These are phyloP conservation scores for Fusarium staphyleae DNA, from an alignment of 2,329 filamentous ascomycete genomes.

Conservation along the genomic window DNA sequence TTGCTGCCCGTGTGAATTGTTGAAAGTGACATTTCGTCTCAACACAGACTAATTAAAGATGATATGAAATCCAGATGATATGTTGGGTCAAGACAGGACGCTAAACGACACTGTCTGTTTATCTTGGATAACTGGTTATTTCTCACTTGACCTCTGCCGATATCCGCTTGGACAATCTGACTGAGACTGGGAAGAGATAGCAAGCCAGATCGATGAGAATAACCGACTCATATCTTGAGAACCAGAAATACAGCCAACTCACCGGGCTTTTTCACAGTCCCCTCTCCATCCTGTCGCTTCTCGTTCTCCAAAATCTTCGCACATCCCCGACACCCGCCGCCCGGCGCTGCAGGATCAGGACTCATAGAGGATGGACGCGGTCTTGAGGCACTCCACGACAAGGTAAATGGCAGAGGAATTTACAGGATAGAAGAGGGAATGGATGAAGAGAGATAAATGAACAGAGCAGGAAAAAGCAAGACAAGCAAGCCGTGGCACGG, in stretches of 20 bases:
- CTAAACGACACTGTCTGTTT: too few relatives aligned
- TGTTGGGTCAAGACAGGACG: too few relatives aligned
- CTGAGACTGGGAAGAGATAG: too few relatives aligned
- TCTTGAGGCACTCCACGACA: not conserved
- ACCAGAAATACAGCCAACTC: slow-evolving; percentile 2
- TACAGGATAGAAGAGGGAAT: not conserved
- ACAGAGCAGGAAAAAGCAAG: not conserved
- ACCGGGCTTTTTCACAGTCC: slow-evolving; percentile 7
- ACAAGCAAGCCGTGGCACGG: slow-evolving; percentile 16
- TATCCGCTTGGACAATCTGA: too few relatives aligned
- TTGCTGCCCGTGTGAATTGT: slow-evolving; percentile 15
- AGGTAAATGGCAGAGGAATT: not conserved
- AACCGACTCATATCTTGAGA: not conserved
- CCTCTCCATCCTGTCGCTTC: slow-evolving; percentile 11
- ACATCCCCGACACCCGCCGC: slow-evolving; percentile 33
- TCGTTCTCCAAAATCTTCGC: slow-evolving; percentile 37
- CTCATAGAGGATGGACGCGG: slow-evolving; percentile 2
- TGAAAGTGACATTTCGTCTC: slow-evolving; percentile 5
- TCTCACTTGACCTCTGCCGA: too few relatives aligned
- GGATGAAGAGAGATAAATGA: not conserved
- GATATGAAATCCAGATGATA: not conserved
- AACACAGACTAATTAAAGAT: not conserved
- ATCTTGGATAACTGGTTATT: too few relatives aligned
- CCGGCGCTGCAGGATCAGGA: slow-evolving; percentile 2
- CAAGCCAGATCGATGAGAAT: not conserved